phyloP scores from a whole-genome alignment of 441 rosid genomes.

The Brassica balearica region DNA sequence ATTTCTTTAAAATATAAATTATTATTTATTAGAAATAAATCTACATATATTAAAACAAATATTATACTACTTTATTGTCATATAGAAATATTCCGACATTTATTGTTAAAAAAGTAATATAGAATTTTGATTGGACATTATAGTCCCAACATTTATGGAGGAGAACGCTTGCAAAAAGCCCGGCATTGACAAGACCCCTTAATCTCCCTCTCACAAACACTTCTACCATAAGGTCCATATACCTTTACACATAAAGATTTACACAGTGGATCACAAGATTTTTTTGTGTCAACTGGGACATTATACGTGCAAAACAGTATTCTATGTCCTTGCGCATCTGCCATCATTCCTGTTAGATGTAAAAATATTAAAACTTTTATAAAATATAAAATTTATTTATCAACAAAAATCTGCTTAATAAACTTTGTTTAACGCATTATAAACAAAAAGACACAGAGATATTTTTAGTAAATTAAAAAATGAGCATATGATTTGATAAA shows the following conservation, averaged over 20 bases:
- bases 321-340: not conserved
- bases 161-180: not conserved
- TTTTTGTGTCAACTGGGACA: not conserved
- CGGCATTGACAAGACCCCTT: not conserved
- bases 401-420: not conserved
- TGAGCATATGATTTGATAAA: not conserved
- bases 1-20: too few relatives aligned
- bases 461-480: not conserved
- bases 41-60: too few relatives aligned
- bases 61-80: not conserved
- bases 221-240: not conserved
- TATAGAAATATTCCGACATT: not conserved
- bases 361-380: too few relatives aligned
- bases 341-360: not conserved
- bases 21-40: too few relatives aligned
- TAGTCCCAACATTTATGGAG: not conserved
- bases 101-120: not conserved
- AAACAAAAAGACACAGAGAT: not conserved
- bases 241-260: not conserved
- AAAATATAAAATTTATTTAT: too few relatives aligned
- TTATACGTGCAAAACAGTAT: not conserved
- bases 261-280: not conserved
- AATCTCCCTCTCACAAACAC: not conserved
- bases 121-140: not conserved
- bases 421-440: too few relatives aligned